Conservation (phyloP, 306 rosid genomes). For the Cajanus cajan region DNA sequence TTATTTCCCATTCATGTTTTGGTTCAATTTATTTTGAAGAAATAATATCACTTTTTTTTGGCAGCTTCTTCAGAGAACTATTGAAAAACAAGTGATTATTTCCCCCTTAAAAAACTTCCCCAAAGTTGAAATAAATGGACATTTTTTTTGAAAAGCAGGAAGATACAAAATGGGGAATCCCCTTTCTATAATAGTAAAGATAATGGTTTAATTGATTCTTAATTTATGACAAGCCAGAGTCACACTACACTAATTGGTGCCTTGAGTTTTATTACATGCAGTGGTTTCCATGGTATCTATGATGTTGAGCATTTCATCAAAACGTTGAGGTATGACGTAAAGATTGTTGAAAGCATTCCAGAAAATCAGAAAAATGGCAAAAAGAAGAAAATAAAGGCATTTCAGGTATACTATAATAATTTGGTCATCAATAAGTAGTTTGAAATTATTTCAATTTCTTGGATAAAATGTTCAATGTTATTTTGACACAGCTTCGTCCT, state of each 20-base stretch:
- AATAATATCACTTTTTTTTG: not conserved
- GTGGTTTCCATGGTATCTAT: slow-evolving; percentile 94
- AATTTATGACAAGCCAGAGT: slow-evolving; percentile 3
- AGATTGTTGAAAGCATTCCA: slow-evolving; percentile 83
- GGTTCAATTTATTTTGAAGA: not conserved
- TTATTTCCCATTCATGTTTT: not conserved
- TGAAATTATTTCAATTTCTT: slow-evolving; percentile 25
- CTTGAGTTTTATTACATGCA: slow-evolving; percentile 35
- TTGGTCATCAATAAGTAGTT: slow-evolving; percentile 3
- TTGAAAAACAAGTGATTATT: not conserved
- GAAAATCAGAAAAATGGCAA: slow-evolving; percentile 72
- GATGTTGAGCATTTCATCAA: slow-evolving; percentile 91
- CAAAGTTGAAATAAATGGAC: not conserved
- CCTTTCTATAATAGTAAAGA: not conserved
- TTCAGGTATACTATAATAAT: slow-evolving; percentile 57
- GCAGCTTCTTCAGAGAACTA: too few relatives aligned
- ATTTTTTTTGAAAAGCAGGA: not conserved
- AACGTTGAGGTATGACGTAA: slow-evolving; percentile 74
- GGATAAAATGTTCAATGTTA: slow-evolving; percentile 23
- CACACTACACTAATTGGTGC: not conserved
- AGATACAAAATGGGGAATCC: slow-evolving; percentile 6
- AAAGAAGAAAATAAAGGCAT: slow-evolving; percentile 85
- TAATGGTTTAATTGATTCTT: slow-evolving; percentile 8
- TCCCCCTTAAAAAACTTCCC: not conserved
- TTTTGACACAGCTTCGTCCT: slow-evolving; percentile 71